Percentiles rank a stretch among this genome's conserved stretches.
phyloP scores from a whole-genome alignment of 2,329 filamentous ascomycete species.

The Rasamsonia emersonii region DNA sequence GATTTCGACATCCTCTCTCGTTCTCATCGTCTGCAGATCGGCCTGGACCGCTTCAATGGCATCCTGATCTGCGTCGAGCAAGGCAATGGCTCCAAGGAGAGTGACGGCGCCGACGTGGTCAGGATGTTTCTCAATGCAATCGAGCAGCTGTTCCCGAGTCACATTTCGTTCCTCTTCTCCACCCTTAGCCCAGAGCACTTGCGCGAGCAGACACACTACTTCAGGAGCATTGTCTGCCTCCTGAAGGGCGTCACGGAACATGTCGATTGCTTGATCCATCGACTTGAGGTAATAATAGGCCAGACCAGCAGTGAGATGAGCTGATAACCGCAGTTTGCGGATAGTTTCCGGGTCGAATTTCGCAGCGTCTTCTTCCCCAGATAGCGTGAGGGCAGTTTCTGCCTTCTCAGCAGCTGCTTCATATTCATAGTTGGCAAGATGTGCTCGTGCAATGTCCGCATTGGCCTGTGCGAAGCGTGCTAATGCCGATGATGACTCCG shows the following conservation, averaged over 20 bases:
- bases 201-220: slow-evolving; percentile 75
- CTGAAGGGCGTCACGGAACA: slow-evolving; percentile 70
- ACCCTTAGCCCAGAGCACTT: slow-evolving; percentile 88
- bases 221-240: slow-evolving; percentile 72
- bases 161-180: slow-evolving; percentile 63
- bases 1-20: slow-evolving; percentile 53
- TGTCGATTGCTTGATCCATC: slow-evolving; percentile 61
- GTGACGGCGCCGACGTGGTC: slow-evolving; percentile 72
- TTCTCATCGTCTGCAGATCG: slow-evolving; percentile 66
- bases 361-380: slow-evolving; percentile 60
- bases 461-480: slow-evolving; percentile 73
- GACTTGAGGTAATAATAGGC: slow-evolving; percentile 65
- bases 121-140: slow-evolving; percentile 63
- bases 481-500: slow-evolving; percentile 66
- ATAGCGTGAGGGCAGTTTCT: slow-evolving; percentile 70
- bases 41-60: slow-evolving; percentile 70
- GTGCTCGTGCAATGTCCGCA: slow-evolving; percentile 75
- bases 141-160: slow-evolving; percentile 72
- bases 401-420: slow-evolving; percentile 67
- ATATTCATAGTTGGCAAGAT: slow-evolving; percentile 61
- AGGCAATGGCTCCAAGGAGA: slow-evolving; percentile 73
- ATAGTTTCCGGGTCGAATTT: slow-evolving; percentile 55
- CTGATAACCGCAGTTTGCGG: slow-evolving; percentile 66
- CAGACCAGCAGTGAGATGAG: slow-evolving; percentile 76
- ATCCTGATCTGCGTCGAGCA: slow-evolving; percentile 71